Evolutionary conservation across 306 rosid genomes (phyloP).

Genomic region (Glycine tomentella): DNA sequence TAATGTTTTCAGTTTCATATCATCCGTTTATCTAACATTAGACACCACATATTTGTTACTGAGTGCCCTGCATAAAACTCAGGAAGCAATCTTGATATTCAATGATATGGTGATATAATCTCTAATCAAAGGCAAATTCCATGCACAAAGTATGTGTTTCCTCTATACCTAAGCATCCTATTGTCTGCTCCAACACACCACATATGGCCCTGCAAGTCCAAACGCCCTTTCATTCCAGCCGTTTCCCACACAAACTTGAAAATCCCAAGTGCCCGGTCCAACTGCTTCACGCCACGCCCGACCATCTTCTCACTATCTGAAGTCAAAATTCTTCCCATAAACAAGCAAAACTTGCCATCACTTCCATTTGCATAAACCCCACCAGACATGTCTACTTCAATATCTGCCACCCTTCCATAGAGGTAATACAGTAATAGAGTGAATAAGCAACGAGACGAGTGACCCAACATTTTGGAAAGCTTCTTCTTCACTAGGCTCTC

Average conservation of each 20-base stretch:
- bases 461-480: constrained; percentile 80
- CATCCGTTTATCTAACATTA: too few relatives aligned
- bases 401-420: constrained; percentile 65
- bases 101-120: background rate
- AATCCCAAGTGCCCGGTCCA: constrained; percentile 77
- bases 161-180: constrained; percentile 69
- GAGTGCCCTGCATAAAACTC: too few relatives aligned
- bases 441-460: constrained; percentile 86
- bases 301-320: constrained; percentile 71
- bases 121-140: constrained; percentile 60
- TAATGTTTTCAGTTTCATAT: too few relatives aligned
- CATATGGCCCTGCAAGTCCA: constrained; percentile 84
- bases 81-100: too few relatives aligned
- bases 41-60: too few relatives aligned
- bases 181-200: constrained; percentile 77
- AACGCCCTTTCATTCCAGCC: constrained; percentile 70
- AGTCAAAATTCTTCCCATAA: constrained; percentile 83
- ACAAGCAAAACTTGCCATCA: constrained; percentile 59
- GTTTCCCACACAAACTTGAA: constrained; percentile 89
- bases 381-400: constrained; percentile 82
- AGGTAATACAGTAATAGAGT: constrained; percentile 77
- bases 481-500: constrained; percentile 77
- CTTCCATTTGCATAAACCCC: constrained; percentile 58
- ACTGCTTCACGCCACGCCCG: constrained; percentile 80
- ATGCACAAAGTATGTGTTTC: constrained; percentile 63